Conservation (phyloP, 306 rosid species). For the Sicyos baderoa region DNA sequence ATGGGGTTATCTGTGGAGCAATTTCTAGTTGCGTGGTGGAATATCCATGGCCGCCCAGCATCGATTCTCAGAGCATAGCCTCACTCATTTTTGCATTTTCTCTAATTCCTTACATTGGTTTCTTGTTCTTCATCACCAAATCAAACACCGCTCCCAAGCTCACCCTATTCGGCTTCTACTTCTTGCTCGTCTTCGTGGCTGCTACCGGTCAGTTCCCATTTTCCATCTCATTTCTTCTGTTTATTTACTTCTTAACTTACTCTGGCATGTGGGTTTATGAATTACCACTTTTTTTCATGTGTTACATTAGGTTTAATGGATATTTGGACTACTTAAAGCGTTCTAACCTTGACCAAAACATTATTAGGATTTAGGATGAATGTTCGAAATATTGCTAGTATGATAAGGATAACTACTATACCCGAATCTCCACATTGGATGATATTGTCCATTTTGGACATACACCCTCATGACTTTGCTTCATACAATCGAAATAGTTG, state of each 20-base stretch:
- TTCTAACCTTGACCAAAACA: too few relatives aligned
- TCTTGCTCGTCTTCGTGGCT: conserved; percentile 74
- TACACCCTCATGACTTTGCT: too few relatives aligned
- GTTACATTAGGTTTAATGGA: neutral
- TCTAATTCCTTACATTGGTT: conserved; percentile 71
- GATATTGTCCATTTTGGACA: too few relatives aligned
- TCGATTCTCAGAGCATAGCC: conserved; percentile 81
- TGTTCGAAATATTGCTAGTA: too few relatives aligned
- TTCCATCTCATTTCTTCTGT: neutral
- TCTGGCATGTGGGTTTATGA: conserved; percentile 2
- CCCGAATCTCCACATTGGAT: too few relatives aligned
- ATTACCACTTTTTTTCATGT: neutral
- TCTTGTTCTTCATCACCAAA: conserved; percentile 82
- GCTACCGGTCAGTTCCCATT: conserved; percentile 69
- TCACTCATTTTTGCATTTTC: conserved; percentile 80
- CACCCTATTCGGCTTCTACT: conserved; percentile 91
- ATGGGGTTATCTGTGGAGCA: conserved; percentile 35
- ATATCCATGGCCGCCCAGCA: conserved; percentile 86
- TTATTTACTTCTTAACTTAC: neutral
- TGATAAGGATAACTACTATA: too few relatives aligned
- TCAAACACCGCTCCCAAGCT: conserved; percentile 82
- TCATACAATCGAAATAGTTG: too few relatives aligned
- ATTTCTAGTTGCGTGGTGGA: conserved; percentile 64
- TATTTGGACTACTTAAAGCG: too few relatives aligned
- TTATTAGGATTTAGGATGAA: too few relatives aligned